phyloP scores from a whole-genome alignment of 257 asterid species.

The Penstemon newberryi region DNA sequence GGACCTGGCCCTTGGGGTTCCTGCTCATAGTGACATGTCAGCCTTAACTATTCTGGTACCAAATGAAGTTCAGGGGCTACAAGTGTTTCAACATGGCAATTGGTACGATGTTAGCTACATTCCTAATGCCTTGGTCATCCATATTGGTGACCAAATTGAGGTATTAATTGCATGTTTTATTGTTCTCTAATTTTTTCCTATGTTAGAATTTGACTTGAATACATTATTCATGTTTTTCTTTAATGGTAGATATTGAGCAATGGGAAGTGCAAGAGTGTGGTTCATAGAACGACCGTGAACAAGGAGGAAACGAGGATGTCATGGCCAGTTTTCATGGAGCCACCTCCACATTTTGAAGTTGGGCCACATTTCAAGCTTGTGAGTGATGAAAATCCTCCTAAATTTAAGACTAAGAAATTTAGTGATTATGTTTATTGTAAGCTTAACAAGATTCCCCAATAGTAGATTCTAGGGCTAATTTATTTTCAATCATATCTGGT shows the following conservation, averaged over 20 bases:
- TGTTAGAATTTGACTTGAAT: too few relatives aligned
- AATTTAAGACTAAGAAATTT: conserved; percentile 63
- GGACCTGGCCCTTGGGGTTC: conserved; percentile 85
- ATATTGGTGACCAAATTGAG: conserved; percentile 91
- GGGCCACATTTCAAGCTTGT: conserved; percentile 63
- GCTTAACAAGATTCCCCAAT: conserved; percentile 73
- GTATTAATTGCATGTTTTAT: conserved; percentile 29
- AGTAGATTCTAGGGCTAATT: too few relatives aligned
- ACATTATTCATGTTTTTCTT: not conserved
- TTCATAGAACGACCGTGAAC: conserved; percentile 59
- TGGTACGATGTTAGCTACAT: conserved; percentile 85
- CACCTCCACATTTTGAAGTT: conserved; percentile 54
- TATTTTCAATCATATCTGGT: too few relatives aligned
- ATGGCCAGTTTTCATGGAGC: conserved; percentile 84
- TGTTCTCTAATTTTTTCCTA: too few relatives aligned
- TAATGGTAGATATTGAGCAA: conserved; percentile 61
- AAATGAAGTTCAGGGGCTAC: conserved; percentile 84
- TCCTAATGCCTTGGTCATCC: conserved; percentile 76
- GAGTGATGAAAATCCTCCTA: conserved; percentile 41
- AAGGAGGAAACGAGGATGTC: conserved; percentile 76
- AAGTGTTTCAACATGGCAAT: conserved; percentile 57
- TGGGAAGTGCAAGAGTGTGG: conserved; percentile 65
- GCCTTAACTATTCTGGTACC: conserved; percentile 75
- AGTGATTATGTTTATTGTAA: conserved; percentile 69
- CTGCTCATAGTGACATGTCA: conserved; percentile 87